Percentiles rank a stretch among this genome's conserved stretches.
These are phyloP conservation scores for Ogataea neopini DNA, from an alignment of 805 yeast species.

Conservation along the genomic window DNA sequence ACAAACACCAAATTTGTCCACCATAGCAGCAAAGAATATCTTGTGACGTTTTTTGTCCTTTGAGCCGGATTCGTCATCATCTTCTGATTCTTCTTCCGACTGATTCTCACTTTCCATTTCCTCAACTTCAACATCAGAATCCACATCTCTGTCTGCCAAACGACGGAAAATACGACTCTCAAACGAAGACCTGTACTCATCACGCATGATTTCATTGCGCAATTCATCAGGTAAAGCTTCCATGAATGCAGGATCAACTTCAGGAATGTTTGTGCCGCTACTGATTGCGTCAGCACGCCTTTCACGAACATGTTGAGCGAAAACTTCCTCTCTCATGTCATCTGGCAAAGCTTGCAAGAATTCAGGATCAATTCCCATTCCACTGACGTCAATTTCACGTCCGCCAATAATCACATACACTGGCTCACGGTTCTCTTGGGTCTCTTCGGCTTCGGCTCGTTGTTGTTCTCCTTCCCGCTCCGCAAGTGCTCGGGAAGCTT, in stretches of 20 bases:
- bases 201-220: conserved; percentile 27
- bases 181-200: conserved; percentile 30
- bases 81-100: conserved; percentile 23
- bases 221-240: conserved; percentile 68
- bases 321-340: conserved; percentile 89
- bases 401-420: conserved; percentile 74
- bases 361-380: conserved; percentile 90
- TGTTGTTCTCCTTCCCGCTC: conserved; percentile 8
- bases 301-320: conserved; percentile 79
- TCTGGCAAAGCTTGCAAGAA: conserved; percentile 89
- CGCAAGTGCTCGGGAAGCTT: conserved; percentile 34
- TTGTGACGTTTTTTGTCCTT: conserved; percentile 35
- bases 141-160: conserved; percentile 13
- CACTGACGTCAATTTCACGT: conserved; percentile 78
- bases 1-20: conserved; percentile 76
- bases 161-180: conserved; percentile 21
- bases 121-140: conserved; percentile 19
- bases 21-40: conserved; percentile 59
- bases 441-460: not conserved
- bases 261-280: conserved; percentile 51
- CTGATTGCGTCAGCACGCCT: conserved; percentile 57
- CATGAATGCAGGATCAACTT: conserved; percentile 76
- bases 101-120: conserved; percentile 23
- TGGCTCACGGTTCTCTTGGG: conserved; percentile 42
- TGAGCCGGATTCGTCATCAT: conserved; percentile 9